These are phyloP conservation scores for Atractiella rhizophila DNA, from an alignment of 768 basidiomycete genomes.

Conservation along the genomic window DNA sequence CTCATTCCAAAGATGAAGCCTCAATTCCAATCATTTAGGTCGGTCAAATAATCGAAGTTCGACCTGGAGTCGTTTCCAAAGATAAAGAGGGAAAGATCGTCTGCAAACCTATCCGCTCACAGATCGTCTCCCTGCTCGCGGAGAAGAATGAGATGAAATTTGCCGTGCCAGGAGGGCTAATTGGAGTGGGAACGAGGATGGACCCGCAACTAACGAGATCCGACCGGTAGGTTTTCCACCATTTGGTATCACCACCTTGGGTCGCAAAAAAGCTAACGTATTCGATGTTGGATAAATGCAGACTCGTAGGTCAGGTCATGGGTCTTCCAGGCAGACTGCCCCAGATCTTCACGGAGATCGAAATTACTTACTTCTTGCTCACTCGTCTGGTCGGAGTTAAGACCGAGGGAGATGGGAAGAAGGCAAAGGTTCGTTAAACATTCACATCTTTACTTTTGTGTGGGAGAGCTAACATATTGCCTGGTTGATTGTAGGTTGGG, in stretches of 20 bases:
- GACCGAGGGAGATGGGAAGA: constrained; percentile 96
- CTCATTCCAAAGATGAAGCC: too few species aligned
- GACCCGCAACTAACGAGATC: constrained; percentile 82
- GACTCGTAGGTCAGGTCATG: constrained; percentile 85
- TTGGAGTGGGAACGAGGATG: constrained; percentile 85
- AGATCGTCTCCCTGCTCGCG: constrained; percentile 72
- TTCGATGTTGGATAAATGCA: neutral
- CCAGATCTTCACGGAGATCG: constrained; percentile 73
- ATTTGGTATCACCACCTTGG: too few species aligned
- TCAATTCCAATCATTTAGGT: constrained; percentile 20
- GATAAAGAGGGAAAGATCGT: constrained; percentile 66
- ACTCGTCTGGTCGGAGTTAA: constrained; percentile 91
- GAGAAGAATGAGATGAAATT: constrained; percentile 84
- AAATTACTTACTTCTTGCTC: constrained; percentile 80
- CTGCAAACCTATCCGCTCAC: constrained; percentile 80
- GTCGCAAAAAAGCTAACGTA: neutral
- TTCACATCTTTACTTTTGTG: too few species aligned
- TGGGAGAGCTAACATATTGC: neutral
- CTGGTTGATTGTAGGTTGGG: neutral
- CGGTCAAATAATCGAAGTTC: constrained; percentile 84
- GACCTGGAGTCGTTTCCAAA: constrained; percentile 90
- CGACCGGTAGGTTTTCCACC: constrained; percentile 40
- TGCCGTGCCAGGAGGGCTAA: constrained; percentile 88
- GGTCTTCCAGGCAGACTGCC: constrained; percentile 85
- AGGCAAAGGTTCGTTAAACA: constrained; percentile 45